These are phyloP conservation scores for Exserohilum turcica DNA, from an alignment of 2,329 filamentous ascomycete species.

Conservation along the genomic window DNA sequence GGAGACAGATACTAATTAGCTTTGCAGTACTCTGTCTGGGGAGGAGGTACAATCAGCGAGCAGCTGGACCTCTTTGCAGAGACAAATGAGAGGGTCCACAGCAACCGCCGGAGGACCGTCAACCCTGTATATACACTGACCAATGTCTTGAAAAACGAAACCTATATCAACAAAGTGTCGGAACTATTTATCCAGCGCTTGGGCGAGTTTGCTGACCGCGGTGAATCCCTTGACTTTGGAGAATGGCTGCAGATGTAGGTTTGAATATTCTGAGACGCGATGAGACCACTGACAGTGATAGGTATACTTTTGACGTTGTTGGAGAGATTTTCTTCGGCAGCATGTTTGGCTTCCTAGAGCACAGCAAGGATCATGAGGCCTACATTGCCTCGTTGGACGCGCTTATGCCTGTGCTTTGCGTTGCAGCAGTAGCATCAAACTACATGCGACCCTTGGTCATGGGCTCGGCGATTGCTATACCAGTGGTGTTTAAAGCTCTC, in stretches of 20 bases:
- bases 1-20: neutral
- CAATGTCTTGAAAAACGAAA: constrained; percentile 23
- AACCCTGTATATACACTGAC: constrained; percentile 18
- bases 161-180: constrained; percentile 17
- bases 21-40: constrained; percentile 14
- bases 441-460: constrained; percentile 15
- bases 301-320: constrained; percentile 30
- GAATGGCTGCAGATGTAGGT: constrained; percentile 38
- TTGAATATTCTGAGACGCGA: neutral
- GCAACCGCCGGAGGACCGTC: constrained; percentile 16
- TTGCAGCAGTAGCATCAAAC: constrained; percentile 13
- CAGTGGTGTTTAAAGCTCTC: constrained; percentile 25
- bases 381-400: constrained; percentile 38
- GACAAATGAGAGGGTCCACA: constrained; percentile 16
- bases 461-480: constrained; percentile 15
- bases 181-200: constrained; percentile 18
- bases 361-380: constrained; percentile 20
- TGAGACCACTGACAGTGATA: neutral
- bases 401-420: constrained; percentile 35
- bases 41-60: constrained; percentile 9
- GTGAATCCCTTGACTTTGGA: constrained; percentile 22
- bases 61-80: constrained; percentile 21
- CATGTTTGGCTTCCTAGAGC: constrained; percentile 23
- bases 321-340: constrained; percentile 23
- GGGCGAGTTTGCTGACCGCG: constrained; percentile 18